Evolutionary conservation across 495 filamentous ascomycete species (phyloP), one percentile per base, ranked within the genome.

Genomic region (Usnea hakonensis): DNA sequence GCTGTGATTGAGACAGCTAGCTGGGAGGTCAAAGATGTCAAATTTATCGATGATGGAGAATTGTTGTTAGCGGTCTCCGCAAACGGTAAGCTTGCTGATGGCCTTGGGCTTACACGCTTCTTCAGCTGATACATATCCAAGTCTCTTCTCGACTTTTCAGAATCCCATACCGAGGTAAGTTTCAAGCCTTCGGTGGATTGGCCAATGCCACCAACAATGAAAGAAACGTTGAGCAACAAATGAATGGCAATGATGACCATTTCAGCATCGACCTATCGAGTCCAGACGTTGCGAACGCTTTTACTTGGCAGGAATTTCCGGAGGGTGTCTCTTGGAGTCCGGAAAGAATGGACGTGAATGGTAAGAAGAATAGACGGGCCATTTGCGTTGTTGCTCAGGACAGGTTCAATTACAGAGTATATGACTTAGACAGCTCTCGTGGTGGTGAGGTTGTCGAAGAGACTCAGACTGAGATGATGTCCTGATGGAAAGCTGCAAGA

Each of bases 331-430:
- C 57, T 38, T 70, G 79, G 52, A 75, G 67, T 26, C 81, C 84
- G 5, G 56, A 74, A 11, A 64, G 73, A 60, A 60, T 86, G 23
- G 77, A 79, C 48, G 75, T 84, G 26, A 85, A 85, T 66, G 82
- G 83, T 26, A 75, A 77, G 17, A 77, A 75, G 35, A 78, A 76
- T 3, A 76, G 82, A 32, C 72, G 82, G 57, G 80, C 78, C 28
- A 73, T 82, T 4, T 85, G 81, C 65, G 79, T 84, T 28, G 65
- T 86, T 57, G 82, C 82, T 61, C 75, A 77, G 16, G 82, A 86
- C 66, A 71, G 70, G 21, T 69, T 80, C 69, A 77, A 77, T 52
- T 86, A 85, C 66, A 77, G 80, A 38, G 76, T 86, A 10, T 77
- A 84, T 59, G 81, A 85, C 67, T 58, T 86, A 58, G 84, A 86